Evolutionary conservation across 2,329 filamentous ascomycete species (phyloP).

Genomic region (Clarireedia homoeocarpa): DNA sequence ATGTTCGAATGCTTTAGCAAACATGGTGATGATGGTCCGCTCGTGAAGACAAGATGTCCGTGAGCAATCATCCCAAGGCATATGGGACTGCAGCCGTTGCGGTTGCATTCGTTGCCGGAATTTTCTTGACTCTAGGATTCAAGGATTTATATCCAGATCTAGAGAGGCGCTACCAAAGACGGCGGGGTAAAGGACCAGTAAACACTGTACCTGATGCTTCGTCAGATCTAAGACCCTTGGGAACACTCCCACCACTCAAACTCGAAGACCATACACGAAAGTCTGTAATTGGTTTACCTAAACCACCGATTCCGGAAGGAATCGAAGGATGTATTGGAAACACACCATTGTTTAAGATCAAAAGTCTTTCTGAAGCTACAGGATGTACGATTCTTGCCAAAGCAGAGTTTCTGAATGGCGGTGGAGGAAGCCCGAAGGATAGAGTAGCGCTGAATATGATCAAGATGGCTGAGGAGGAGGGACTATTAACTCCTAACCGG

Average conservation of each 20-base stretch:
- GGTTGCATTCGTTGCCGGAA: conserved; percentile 68
- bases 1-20: not conserved
- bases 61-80: conserved; percentile 52
- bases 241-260: conserved; percentile 35
- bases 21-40: conserved; percentile 8
- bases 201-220: conserved; percentile 8
- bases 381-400: conserved; percentile 88
- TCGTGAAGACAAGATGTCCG: conserved; percentile 40
- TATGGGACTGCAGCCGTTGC: conserved; percentile 60
- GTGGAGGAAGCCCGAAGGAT: conserved; percentile 90
- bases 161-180: conserved; percentile 53
- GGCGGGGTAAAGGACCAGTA: conserved; percentile 23
- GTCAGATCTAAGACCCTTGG: conserved; percentile 22
- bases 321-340: conserved; percentile 91
- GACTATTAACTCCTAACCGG: conserved; percentile 66
- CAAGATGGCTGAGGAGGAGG: conserved; percentile 66
- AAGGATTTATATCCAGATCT: conserved; percentile 75
- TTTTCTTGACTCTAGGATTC: conserved; percentile 67
- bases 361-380: conserved; percentile 76
- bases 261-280: conserved; percentile 48
- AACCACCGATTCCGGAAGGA: conserved; percentile 54
- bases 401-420: conserved; percentile 93
- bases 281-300: conserved; percentile 17
- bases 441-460: conserved; percentile 91
- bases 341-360: conserved; percentile 81